A percentile compares a stretch with the other conserved stretches of the same genome.
Evolutionary conservation across 2,329 filamentous ascomycete species (phyloP).

Genomic region (Pestalotiopsis sp.): DNA sequence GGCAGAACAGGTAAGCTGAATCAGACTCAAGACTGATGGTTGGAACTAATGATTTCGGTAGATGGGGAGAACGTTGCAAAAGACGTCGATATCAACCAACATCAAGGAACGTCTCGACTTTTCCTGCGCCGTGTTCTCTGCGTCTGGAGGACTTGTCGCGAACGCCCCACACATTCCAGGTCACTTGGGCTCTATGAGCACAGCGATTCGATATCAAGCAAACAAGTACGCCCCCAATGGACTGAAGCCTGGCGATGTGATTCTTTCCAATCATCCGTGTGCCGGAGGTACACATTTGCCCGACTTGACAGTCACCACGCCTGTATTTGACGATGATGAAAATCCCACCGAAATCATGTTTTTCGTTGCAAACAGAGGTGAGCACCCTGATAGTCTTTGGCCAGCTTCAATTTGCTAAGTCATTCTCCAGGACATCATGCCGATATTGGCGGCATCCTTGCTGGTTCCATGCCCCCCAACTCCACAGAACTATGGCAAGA

Average conservation of each 20-base stretch:
- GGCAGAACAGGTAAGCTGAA: conserved; percentile 56
- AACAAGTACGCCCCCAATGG: conserved; percentile 35
- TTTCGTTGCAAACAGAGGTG: conserved; percentile 17
- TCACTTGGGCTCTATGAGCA: conserved; percentile 69
- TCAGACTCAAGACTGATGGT: not conserved
- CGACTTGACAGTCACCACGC: conserved; percentile 21
- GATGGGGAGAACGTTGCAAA: conserved; percentile 76
- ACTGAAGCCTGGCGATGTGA: conserved; percentile 72
- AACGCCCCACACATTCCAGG: conserved; percentile 72
- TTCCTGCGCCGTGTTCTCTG: conserved; percentile 77
- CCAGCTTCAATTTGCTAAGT: not conserved
- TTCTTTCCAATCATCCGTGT: conserved; percentile 64
- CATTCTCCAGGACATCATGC: conserved; percentile 13
- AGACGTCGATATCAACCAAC: conserved; percentile 76
- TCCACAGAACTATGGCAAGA: conserved; percentile 43
- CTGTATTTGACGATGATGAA: conserved; percentile 19
- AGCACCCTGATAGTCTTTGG: not conserved
- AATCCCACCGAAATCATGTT: conserved; percentile 15
- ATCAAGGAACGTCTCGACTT: conserved; percentile 82
- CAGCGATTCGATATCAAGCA: conserved; percentile 66
- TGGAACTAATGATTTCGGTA: conserved; percentile 30
- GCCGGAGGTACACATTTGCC: conserved; percentile 22
- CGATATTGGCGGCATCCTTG: conserved; percentile 47
- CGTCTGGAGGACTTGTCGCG: conserved; percentile 70
- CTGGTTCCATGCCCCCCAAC: conserved; percentile 43